phyloP scores from a whole-genome alignment of 352 stramenopile genomes.

The Plasmopara halstedii region DNA sequence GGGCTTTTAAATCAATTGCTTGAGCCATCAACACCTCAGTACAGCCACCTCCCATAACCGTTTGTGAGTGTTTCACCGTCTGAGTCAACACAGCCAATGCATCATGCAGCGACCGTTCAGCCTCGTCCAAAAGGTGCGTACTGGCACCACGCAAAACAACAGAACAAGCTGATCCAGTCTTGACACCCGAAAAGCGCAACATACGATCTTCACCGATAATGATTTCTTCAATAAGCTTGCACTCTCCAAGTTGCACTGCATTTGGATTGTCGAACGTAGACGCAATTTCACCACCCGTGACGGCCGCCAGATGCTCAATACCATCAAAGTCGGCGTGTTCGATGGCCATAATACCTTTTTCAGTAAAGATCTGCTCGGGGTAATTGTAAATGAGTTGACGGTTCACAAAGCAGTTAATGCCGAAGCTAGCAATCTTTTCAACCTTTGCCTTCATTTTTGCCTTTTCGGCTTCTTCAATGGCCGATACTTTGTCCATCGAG shows the following conservation, averaged over 20 bases:
- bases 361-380: slow-evolving; percentile 97
- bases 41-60: slow-evolving; percentile 95
- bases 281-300: slow-evolving; percentile 92
- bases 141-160: slow-evolving; percentile 93
- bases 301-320: slow-evolving; percentile 95
- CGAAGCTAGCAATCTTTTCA: slow-evolving; percentile 96
- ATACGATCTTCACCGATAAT: slow-evolving; percentile 98
- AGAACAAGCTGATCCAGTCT: slow-evolving; percentile 92
- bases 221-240: slow-evolving; percentile 97
- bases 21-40: slow-evolving; percentile 96
- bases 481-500: slow-evolving; percentile 97
- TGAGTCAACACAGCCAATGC: slow-evolving; percentile 95
- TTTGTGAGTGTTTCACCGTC: slow-evolving; percentile 95
- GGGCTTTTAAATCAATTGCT: slow-evolving; percentile 85
- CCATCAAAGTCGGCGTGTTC: slow-evolving; percentile 99
- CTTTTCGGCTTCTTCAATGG: slow-evolving; percentile 99
- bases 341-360: slow-evolving; percentile 98
- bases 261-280: slow-evolving; percentile 99
- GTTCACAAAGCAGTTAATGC: slow-evolving; percentile 99
- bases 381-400: slow-evolving; percentile 99
- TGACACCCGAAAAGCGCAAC: slow-evolving; percentile 97
- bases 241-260: slow-evolving; percentile 94
- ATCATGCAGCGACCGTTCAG: slow-evolving; percentile 98
- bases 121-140: slow-evolving; percentile 97
- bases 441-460: slow-evolving; percentile 98